phyloP scores from a whole-genome alignment of 257 asterid genomes.

The Fraxinus cuspidata region DNA sequence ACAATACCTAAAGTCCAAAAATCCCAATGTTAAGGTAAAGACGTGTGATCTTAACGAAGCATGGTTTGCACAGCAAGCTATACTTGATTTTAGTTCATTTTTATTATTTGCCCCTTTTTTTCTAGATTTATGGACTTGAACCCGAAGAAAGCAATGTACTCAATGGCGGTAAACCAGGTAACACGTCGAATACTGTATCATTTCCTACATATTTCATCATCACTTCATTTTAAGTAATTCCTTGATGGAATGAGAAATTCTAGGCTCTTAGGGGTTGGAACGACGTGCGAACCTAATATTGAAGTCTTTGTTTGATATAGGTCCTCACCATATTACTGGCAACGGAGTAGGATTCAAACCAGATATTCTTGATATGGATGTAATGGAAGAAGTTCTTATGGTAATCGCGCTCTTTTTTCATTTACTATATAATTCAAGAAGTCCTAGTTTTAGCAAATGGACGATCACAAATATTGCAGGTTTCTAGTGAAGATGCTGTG shows the following conservation, averaged over 20 bases:
- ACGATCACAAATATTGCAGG: constrained; percentile 42
- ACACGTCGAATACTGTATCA: neutral
- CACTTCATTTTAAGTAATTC: neutral
- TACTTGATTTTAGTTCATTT: neutral
- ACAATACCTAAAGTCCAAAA: constrained; percentile 75
- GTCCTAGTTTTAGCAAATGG: constrained; percentile 2
- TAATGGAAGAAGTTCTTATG: constrained; percentile 97
- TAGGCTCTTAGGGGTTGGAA: neutral
- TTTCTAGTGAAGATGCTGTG: constrained; percentile 88
- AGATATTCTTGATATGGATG: constrained; percentile 91
- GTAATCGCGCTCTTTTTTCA: constrained; percentile 31
- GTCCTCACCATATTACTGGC: constrained; percentile 99
- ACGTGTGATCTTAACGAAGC: too few relatives aligned
- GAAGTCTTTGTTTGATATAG: constrained; percentile 30
- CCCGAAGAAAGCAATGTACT: constrained; percentile 87
- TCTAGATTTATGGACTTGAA: constrained; percentile 88
- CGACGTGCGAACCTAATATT: neutral
- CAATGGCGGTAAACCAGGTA: constrained; percentile 98
- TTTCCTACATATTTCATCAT: neutral
- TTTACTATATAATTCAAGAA: neutral
- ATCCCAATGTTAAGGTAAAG: constrained; percentile 82
- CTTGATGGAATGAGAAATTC: neutral
- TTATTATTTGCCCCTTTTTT: neutral
- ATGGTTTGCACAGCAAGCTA: neutral
- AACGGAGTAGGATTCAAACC: constrained; percentile 99